A percentile compares a stretch with the other conserved stretches of the same genome.
Conservation (phyloP, 169 alveolate species). For the Babesia divergens region DNA sequence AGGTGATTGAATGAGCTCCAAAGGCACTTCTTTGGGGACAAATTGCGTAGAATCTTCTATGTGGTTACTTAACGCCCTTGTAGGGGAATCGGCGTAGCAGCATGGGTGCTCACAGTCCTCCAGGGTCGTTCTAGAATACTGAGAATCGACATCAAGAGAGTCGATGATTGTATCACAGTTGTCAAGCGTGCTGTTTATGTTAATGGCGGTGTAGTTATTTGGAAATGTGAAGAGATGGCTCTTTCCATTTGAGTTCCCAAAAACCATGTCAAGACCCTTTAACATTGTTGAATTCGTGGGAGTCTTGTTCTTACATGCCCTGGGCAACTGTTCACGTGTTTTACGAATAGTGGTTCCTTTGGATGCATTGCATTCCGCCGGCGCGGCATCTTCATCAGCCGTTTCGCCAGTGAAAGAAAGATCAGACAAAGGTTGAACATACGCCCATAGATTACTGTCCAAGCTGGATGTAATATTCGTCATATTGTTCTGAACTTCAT, state of each 20-base stretch:
- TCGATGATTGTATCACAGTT: not conserved
- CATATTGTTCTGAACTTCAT: too few species aligned
- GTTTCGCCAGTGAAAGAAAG: not conserved
- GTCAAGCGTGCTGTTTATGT: not conserved
- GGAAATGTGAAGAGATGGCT: conserved; percentile 21
- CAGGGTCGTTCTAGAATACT: conserved; percentile 9
- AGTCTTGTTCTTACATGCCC: too few species aligned
- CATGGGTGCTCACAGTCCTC: conserved; percentile 21
- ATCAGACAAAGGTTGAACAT: not conserved
- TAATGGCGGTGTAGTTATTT: not conserved
- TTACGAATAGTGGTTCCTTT: not conserved
- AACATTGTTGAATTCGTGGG: too few species aligned
- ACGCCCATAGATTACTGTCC: conserved; percentile 7
- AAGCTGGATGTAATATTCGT: too few species aligned
- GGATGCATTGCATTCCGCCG: too few species aligned
- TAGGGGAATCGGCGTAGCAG: not conserved
- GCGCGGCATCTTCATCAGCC: not conserved
- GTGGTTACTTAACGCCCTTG: not conserved
- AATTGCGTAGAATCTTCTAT: not conserved
- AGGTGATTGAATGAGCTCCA: not conserved
- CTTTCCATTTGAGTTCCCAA: conserved; percentile 11
- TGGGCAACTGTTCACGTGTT: not conserved
- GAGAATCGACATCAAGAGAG: not conserved
- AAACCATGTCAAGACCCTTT: not conserved
- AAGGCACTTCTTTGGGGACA: not conserved